Conservation (phyloP, 495 filamentous ascomycete species). For the Aspergillus panamensis region DNA sequence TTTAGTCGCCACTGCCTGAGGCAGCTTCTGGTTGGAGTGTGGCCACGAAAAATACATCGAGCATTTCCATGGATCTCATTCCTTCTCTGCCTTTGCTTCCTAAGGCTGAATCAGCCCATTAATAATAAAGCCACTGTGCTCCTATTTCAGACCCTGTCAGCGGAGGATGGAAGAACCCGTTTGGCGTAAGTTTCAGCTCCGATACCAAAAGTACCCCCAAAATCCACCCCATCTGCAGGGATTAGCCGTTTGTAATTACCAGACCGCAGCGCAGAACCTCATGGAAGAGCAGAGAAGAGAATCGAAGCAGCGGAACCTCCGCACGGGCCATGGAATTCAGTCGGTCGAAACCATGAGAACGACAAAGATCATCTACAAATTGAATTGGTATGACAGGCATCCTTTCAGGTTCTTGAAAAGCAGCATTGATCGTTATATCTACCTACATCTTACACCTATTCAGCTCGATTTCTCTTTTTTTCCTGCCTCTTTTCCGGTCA, state of each 20-base stretch:
- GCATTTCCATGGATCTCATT: not conserved
- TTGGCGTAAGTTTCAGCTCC: too few relatives aligned
- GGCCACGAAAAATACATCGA: not conserved
- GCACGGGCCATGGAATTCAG: slow-evolving; percentile 32
- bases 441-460: not conserved
- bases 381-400: slow-evolving; percentile 7
- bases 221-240: not conserved
- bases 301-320: slow-evolving; percentile 27
- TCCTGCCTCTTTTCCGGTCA: slow-evolving; percentile 1
- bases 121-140: not conserved
- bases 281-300: slow-evolving; percentile 38
- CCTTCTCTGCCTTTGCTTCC: not conserved
- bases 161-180: too few relatives aligned
- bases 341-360: slow-evolving; percentile 28
- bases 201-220: too few relatives aligned
- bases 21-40: not conserved
- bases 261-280: slow-evolving; percentile 21
- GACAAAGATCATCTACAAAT: slow-evolving; percentile 13
- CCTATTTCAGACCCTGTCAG: too few relatives aligned
- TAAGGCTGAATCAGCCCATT: not conserved
- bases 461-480: not conserved
- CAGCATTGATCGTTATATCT: slow-evolving; percentile 5
- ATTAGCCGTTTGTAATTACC: not conserved
- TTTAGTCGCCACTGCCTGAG: too few relatives aligned
- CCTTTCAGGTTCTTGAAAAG: slow-evolving; percentile 14